Base-by-base conservation (phyloP, 1,284 basidiomycete species). In the Microbotryum scabiosae region DNA sequence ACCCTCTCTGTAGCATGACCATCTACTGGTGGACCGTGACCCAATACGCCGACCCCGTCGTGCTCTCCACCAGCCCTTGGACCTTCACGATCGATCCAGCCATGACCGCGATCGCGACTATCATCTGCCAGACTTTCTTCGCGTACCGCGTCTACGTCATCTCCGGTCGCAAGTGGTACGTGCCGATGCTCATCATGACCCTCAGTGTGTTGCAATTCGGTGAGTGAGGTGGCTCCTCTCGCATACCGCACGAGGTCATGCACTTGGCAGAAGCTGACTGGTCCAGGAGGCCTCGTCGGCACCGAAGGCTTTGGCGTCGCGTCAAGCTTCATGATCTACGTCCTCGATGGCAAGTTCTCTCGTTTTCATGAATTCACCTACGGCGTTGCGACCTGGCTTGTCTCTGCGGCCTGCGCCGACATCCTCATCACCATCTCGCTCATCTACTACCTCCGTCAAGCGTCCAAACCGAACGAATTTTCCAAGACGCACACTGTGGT, bases 381-480 rank as follows among this genome's bases (percentile, higher is more conserved):
- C 45, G 60, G 60, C 3, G 60, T 61, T 3, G 45, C 36, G 7
- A 57, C 32, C 55, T 61, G 60, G 60, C 55, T 57, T 6, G 9
- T 61, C 44, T 21, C 60, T 4, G 60, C 60, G 8, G 55, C 60
- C 44, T 61, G 7, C 21, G 60, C 59, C n/a, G 59, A 60, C 59
- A 36, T 60, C 30, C 44, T 60, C 26, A 60, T 60, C 54, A 60
- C 59, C 26, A 28, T 23, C 8, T 60, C 54, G 2, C 50, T 60
- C 9, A 46, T 62, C 48, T 47, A 14, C 23, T 62, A 55, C 47
- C 60, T 58, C 5, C 30, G 48, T 21, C 16, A 12, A 16, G 36
- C 36, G 36, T 41, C 36, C 36, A 41, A 12, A 10, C 1, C 36
- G 36, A 41, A 12, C 16, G 36, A 41, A 41, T 41, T 16, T 12